Evolutionary conservation across 176 grass and related monocot species (phyloP).

Genomic region (Leersia perrieri): DNA sequence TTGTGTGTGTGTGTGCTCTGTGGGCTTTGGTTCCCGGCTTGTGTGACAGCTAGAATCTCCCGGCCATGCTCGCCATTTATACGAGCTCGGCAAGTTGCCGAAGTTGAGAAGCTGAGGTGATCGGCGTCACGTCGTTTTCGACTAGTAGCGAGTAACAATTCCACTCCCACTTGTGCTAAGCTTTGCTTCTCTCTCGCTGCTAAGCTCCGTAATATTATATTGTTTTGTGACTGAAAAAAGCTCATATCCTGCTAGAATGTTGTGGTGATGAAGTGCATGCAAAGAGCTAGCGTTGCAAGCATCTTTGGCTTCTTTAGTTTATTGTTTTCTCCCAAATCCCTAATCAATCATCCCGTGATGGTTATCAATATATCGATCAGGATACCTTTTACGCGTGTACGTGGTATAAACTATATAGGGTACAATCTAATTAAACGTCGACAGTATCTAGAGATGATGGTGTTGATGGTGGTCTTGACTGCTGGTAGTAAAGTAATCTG

Average conservation of each 20-base stretch:
- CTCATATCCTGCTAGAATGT: constrained; percentile 34
- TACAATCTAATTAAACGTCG: neutral
- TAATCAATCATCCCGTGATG: constrained; percentile 33
- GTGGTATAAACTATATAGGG: neutral
- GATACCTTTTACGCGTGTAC: constrained; percentile 21
- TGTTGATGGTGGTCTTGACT: neutral
- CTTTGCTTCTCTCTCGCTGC: neutral
- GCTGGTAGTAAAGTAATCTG: neutral
- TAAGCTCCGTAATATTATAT: constrained; percentile 21
- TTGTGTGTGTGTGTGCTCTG: constrained; percentile 7
- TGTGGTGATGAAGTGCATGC: constrained; percentile 31
- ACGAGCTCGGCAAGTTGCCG: constrained; percentile 21
- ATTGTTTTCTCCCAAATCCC: neutral
- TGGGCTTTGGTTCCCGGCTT: constrained; percentile 37
- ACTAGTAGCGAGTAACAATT: constrained; percentile 21
- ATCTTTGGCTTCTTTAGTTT: constrained; percentile 31
- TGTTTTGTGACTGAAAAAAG: neutral
- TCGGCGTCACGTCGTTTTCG: constrained; percentile 45
- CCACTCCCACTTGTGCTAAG: constrained; percentile 53
- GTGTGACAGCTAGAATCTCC: constrained; percentile 61
- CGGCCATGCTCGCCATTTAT: constrained; percentile 53
- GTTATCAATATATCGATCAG: neutral
- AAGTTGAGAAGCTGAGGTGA: constrained; percentile 9
- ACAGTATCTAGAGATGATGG: constrained; percentile 30
- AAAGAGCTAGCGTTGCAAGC: neutral